phyloP scores from a whole-genome alignment of 495 filamentous ascomycete species.

The Penicillium egyptiacum region DNA sequence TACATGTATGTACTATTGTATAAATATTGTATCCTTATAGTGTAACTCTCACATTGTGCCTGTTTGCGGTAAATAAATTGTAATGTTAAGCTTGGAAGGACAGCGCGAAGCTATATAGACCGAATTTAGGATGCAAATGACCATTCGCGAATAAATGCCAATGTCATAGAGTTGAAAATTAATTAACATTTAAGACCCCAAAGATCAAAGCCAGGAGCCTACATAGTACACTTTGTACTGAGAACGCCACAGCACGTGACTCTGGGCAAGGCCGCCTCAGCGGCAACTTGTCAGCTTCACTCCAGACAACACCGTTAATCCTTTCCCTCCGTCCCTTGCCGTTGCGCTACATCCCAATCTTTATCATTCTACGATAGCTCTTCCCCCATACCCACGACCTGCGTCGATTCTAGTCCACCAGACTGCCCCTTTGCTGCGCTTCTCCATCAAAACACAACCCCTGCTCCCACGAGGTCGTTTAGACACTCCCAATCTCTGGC shows the following conservation, averaged over 20 bases:
- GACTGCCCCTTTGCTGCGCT: conserved; percentile 1
- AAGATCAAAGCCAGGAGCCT: not conserved
- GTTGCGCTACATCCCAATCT: conserved; percentile 11
- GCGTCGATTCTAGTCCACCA: conserved; percentile 5
- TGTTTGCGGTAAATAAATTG: conserved; percentile 19
- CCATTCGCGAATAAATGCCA: not conserved
- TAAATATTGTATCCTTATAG: no score
- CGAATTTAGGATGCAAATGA: not conserved
- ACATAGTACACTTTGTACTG: conserved; percentile 10
- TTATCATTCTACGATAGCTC: conserved; percentile 7
- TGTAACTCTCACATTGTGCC: conserved; percentile 1
- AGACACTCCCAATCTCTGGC: conserved; percentile 11
- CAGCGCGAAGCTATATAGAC: not conserved
- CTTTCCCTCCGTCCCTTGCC: conserved; percentile 17
- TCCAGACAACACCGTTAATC: conserved; percentile 24
- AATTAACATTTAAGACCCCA: not conserved
- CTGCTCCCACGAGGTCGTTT: conserved; percentile 19
- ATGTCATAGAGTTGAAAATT: not conserved
- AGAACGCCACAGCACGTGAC: conserved; percentile 32
- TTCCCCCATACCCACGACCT: not conserved
- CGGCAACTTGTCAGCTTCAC: conserved; percentile 43
- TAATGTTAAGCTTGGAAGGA: not conserved
- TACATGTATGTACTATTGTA: no score
- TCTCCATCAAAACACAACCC: conserved; percentile 24
- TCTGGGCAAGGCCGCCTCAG: conserved; percentile 24